Conservation (phyloP, 768 basidiomycete genomes). For the Fibroporia radiculosa region DNA sequence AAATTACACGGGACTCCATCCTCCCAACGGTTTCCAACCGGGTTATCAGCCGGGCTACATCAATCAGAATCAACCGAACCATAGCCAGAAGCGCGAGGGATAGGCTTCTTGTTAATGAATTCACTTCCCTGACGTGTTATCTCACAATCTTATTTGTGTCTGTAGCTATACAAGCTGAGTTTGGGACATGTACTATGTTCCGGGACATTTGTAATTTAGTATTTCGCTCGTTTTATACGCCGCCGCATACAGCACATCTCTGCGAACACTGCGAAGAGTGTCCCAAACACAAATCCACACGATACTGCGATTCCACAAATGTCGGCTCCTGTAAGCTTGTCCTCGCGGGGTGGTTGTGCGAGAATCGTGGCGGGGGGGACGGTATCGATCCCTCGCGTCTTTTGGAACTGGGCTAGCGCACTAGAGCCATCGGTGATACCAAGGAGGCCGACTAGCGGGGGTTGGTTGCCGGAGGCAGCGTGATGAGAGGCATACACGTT, state of each 20-base stretch:
- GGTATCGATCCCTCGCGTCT: conserved; percentile 35
- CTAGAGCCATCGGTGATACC: conserved; percentile 32
- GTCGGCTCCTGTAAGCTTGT: conserved; percentile 12
- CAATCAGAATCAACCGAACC: conserved; percentile 4
- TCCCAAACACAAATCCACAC: conserved; percentile 31
- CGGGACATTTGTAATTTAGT: conserved; percentile 2
- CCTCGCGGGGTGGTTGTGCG: conserved; percentile 6
- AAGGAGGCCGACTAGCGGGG: conserved; percentile 39
- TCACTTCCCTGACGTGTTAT: background rate
- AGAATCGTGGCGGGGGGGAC: conserved; percentile 17
- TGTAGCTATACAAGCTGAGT: background rate
- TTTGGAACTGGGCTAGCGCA: conserved; percentile 32
- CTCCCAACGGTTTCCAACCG: conserved; percentile 22
- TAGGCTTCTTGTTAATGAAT: background rate
- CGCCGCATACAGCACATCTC: background rate
- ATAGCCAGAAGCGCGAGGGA: background rate
- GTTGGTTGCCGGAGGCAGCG: conserved; percentile 28
- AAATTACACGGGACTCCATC: conserved; percentile 8
- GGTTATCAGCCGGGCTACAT: conserved; percentile 24
- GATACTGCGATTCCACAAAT: conserved; percentile 22
- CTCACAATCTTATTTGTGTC: background rate
- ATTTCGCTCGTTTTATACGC: background rate
- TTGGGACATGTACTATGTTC: background rate
- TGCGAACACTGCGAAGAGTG: conserved; percentile 12
- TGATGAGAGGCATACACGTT: conserved; percentile 50